phyloP scores from a whole-genome alignment of 805 yeast genomes.

The Pichia occidentalis region DNA sequence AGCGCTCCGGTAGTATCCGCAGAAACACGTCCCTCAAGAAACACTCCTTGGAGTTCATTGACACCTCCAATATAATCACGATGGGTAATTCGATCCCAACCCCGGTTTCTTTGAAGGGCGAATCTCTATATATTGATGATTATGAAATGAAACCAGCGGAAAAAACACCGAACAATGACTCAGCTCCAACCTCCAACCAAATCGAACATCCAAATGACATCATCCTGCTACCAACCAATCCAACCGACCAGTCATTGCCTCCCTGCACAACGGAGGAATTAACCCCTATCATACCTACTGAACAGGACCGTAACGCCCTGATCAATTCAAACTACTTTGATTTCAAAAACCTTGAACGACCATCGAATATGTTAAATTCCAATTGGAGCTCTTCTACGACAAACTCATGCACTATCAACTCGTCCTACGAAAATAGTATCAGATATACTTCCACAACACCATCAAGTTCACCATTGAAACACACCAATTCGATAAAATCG shows the following conservation, averaged over 20 bases:
- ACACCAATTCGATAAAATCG: conserved; percentile 1
- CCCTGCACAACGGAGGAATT: conserved; percentile 26
- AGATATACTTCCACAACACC: conserved; percentile 3
- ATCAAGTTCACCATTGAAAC: not conserved
- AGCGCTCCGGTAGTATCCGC: conserved; percentile 8
- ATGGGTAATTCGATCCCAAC: not conserved
- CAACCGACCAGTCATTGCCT: conserved; percentile 23
- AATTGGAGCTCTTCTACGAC: conserved; percentile 11
- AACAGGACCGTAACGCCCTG: too few species aligned
- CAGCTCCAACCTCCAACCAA: not conserved
- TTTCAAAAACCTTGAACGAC: not conserved
- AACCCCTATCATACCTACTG: conserved; percentile 24
- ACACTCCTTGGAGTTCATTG: conserved; percentile 7
- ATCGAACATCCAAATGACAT: conserved; percentile 12
- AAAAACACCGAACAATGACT: too few species aligned
- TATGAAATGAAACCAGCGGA: too few species aligned
- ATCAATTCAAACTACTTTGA: conserved; percentile 4
- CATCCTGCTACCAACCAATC: conserved; percentile 24
- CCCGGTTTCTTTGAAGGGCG: not conserved
- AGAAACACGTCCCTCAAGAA: conserved; percentile 1
- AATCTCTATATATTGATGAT: too few species aligned
- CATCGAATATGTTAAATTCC: not conserved
- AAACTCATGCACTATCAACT: conserved; percentile 14
- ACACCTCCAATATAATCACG: conserved; percentile 5
- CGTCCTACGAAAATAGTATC: conserved; percentile 8